Evolutionary conservation across 768 basidiomycete species (phyloP).

Genomic region (Chlorophyllum brunneum): DNA sequence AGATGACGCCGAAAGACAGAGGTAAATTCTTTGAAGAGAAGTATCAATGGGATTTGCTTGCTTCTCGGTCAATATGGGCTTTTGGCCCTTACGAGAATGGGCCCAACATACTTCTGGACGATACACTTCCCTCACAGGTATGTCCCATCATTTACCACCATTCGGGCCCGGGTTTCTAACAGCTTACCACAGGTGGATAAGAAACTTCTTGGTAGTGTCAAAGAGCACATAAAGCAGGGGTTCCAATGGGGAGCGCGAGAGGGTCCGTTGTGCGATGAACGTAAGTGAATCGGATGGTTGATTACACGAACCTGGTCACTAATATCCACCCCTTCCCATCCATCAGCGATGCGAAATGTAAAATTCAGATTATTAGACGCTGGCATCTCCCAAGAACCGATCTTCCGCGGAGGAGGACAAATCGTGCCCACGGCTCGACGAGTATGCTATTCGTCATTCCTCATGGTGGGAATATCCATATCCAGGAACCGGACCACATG

Average conservation of each 20-base stretch:
- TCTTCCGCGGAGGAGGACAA: conserved; percentile 97
- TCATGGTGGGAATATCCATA: conserved; percentile 67
- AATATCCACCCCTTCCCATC: conserved; percentile 2
- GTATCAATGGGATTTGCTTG: conserved; percentile 97
- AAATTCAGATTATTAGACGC: conserved; percentile 97
- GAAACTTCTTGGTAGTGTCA: conserved; percentile 83
- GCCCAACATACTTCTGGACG: conserved; percentile 90
- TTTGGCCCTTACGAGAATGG: conserved; percentile 98
- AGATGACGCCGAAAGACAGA: conserved; percentile 92
- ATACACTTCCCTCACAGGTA: conserved; percentile 93
- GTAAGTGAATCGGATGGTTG: conserved; percentile 50
- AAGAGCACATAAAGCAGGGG: conserved; percentile 95
- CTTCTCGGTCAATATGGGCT: conserved; percentile 98
- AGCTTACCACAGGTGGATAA: conserved; percentile 71
- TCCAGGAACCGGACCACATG: conserved; percentile 1
- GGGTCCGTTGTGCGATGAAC: conserved; percentile 97
- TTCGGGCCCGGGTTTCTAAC: not conserved
- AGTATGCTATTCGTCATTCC: conserved; percentile 98
- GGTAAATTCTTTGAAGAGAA: conserved; percentile 96
- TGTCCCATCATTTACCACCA: conserved; percentile 1
- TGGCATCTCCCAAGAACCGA: conserved; percentile 89
- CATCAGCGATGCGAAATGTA: conserved; percentile 92
- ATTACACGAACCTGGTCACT: not conserved
- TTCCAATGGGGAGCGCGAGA: conserved; percentile 99
- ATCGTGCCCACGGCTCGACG: conserved; percentile 98